These are phyloP conservation scores for Paramecium bursaria DNA, from an alignment of 73 alveolate species.

Conservation along the genomic window DNA sequence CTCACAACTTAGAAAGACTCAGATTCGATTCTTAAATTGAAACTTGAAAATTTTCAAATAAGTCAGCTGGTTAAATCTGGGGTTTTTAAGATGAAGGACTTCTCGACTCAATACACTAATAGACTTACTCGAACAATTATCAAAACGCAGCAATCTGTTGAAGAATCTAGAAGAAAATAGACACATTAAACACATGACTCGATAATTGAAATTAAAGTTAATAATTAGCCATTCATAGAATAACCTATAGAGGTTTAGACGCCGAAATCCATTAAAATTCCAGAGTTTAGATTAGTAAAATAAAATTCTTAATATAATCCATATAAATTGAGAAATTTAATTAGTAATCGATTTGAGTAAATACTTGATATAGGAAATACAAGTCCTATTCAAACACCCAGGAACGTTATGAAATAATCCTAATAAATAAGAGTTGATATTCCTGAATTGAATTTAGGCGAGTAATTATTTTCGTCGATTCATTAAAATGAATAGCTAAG, in stretches of 20 bases:
- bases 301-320: conserved; percentile 1
- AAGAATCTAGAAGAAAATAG: neutral
- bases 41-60: conserved; percentile 45
- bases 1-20: too few relatives aligned
- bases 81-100: conserved; percentile 4
- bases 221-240: neutral
- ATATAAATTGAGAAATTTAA: conserved; percentile 33
- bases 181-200: neutral
- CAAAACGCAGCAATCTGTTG: neutral
- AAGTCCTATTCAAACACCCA: conserved; percentile 15
- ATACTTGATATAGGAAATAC: conserved; percentile 13
- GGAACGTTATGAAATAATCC: neutral
- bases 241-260: conserved; percentile 6
- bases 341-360: conserved; percentile 10
- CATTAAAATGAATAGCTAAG: neutral
- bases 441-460: neutral
- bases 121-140: neutral
- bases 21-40: conserved; percentile 37
- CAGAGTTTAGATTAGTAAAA: neutral
- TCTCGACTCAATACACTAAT: neutral
- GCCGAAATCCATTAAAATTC: conserved; percentile 8
- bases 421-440: neutral
- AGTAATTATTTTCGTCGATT: neutral
- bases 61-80: conserved; percentile 17
- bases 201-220: neutral